Evolutionary conservation across 139 green algal genomes (phyloP), one percentile per base, ranked within the genome.

Genomic region (Axilococcus clingmanii): DNA sequence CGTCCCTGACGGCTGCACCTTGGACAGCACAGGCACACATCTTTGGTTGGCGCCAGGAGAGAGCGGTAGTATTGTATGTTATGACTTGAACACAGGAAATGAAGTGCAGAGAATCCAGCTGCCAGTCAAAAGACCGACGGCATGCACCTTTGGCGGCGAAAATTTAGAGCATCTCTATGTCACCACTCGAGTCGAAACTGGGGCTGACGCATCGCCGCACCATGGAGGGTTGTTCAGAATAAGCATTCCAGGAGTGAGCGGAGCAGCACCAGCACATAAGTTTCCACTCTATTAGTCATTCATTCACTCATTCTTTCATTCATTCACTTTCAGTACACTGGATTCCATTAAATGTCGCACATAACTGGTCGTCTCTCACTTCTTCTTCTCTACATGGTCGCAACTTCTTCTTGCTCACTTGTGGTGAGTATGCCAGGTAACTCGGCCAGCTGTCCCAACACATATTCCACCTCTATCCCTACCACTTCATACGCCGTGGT

Each of bases 21-120:
- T 86, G 17, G 64, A 76, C 25, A 40, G 46, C 25, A 48, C 55
- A 20, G 77, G 69, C 33, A 82, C 80, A 34, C n/a, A n/a, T n/a
- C 43, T 86, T 25, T 86, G 78, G 78, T 60, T 87, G 20, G 77
- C 70, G 0, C 43, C 83, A 4, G 74, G 51, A 3, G 78, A 86
- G 43, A 71, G 50, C 29, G 69, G 74, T 25, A 52, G 36, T 22
- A 45, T 86, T 22, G 51, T 50, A 5, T 78, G 76, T 34, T 79
- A 69, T 50, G 36, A 77, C 41, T 33, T 64, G 2, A 40, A 63
- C 7, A 70, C 71, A 50, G 72, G 72, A 23, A 32, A 70, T 33
- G 61, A 78, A 59, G 25, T 81, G 48, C 42, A 38, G 7, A 25
- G 44, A 2, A 47, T 81, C 33, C 3, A 55, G 25, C 47, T 81